Conservation (phyloP, 78 protist species). For the Chrysochromulina tobinii region DNA sequence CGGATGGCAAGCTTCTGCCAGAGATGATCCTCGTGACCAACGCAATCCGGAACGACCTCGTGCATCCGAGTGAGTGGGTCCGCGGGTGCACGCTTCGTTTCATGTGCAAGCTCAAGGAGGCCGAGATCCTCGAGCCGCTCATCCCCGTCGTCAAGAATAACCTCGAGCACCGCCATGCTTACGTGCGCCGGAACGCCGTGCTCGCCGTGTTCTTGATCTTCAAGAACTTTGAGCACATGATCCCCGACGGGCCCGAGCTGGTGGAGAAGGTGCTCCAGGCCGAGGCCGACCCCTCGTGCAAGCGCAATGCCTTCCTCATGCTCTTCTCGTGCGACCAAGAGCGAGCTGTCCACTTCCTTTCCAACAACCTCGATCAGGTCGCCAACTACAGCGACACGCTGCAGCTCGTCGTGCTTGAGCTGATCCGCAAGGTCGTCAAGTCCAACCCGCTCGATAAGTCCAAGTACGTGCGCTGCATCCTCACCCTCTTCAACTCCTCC, state of each 20-base stretch:
- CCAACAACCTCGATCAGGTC: constrained; percentile 59
- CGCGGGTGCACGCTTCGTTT: constrained; percentile 93
- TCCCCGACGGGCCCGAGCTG: constrained; percentile 93
- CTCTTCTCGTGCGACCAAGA: constrained; percentile 84
- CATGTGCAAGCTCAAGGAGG: constrained; percentile 85
- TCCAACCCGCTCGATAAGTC: constrained; percentile 54
- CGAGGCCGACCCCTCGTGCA: constrained; percentile 80
- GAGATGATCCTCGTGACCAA: constrained; percentile 89
- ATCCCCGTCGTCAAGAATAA: constrained; percentile 65
- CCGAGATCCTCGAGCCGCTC: constrained; percentile 89
- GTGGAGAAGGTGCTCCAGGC: constrained; percentile 67
- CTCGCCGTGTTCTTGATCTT: constrained; percentile 80
- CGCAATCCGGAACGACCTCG: constrained; percentile 67
- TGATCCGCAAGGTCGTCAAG: constrained; percentile 76
- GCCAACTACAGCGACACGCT: constrained; percentile 78
- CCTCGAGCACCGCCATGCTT: constrained; percentile 85
- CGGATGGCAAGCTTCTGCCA: constrained; percentile 89
- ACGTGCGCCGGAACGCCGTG: constrained; percentile 86
- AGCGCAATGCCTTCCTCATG: constrained; percentile 95
- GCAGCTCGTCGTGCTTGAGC: constrained; percentile 91
- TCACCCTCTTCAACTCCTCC: constrained; percentile 44
- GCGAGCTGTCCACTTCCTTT: constrained; percentile 83
- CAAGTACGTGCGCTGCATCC: constrained; percentile 76
- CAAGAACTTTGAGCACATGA: constrained; percentile 59
- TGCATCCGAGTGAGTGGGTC: constrained; percentile 93